phyloP scores from a whole-genome alignment of 495 filamentous ascomycete species.

The Lophiostoma macrostomum region DNA sequence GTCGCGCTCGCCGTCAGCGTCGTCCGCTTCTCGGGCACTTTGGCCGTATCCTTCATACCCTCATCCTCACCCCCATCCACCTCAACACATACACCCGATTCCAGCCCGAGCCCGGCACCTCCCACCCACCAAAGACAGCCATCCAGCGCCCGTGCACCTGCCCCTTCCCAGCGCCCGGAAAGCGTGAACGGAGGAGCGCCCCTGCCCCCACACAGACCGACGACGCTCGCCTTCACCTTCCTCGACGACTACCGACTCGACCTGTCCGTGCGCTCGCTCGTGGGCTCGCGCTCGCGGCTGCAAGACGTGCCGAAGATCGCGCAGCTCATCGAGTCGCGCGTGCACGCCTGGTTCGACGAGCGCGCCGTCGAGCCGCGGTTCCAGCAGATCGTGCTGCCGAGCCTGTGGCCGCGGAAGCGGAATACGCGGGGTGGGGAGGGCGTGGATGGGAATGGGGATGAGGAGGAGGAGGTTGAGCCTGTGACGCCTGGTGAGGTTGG shows the following conservation, averaged over 20 bases:
- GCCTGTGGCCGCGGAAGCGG: slow-evolving; percentile 87
- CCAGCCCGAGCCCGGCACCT: slow-evolving; percentile 22
- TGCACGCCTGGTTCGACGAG: slow-evolving; percentile 97
- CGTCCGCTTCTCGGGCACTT: slow-evolving; percentile 88
- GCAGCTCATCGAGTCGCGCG: slow-evolving; percentile 82
- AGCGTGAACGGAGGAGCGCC: too few relatives aligned
- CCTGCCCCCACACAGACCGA: slow-evolving; percentile 54
- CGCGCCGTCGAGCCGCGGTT: slow-evolving; percentile 92
- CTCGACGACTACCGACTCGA: slow-evolving; percentile 94
- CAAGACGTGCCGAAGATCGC: slow-evolving; percentile 98
- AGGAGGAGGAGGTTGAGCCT: slow-evolving; percentile 17
- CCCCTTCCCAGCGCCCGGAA: too few relatives aligned
- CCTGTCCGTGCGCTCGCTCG: slow-evolving; percentile 81
- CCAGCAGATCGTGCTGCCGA: slow-evolving; percentile 90
- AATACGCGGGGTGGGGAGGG: slow-evolving; percentile 66
- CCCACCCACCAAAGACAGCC: background rate
- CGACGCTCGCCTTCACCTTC: slow-evolving; percentile 91
- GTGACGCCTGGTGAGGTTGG: background rate
- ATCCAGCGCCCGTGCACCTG: slow-evolving; percentile 27
- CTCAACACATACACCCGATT: slow-evolving; percentile 4
- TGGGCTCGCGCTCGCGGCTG: slow-evolving; percentile 84
- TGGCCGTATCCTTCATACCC: slow-evolving; percentile 89
- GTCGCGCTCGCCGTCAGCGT: slow-evolving; percentile 88
- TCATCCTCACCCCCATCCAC: slow-evolving; percentile 40
- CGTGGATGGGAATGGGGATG: slow-evolving; percentile 40